Conservation (phyloP, 805 yeast species). For the Metschnikowia lochheadii region DNA sequence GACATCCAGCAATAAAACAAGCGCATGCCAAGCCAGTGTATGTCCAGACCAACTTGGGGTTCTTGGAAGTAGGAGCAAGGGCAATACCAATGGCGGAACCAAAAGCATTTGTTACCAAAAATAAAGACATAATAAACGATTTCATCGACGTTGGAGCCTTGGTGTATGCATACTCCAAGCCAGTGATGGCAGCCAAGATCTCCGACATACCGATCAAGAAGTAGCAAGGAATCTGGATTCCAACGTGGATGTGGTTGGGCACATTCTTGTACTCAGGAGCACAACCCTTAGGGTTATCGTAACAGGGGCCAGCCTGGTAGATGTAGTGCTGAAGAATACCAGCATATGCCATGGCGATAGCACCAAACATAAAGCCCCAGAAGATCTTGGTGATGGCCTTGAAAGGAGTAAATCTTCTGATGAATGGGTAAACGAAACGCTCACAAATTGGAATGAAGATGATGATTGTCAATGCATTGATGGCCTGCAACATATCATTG, state of each 20-base stretch:
- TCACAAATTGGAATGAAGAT: conserved; percentile 14
- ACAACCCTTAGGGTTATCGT: conserved; percentile 9
- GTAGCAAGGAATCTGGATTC: conserved; percentile 12
- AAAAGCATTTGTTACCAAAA: conserved; percentile 64
- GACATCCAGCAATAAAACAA: conserved; percentile 53
- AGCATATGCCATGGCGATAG: conserved; percentile 13
- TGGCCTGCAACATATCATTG: conserved; percentile 14
- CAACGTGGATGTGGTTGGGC: conserved; percentile 11
- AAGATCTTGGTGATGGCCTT: conserved; percentile 15
- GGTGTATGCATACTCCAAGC: conserved; percentile 17
- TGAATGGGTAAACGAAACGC: conserved; percentile 11
- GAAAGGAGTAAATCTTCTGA: conserved; percentile 14
- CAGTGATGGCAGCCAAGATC: conserved; percentile 15
- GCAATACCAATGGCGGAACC: conserved; percentile 77
- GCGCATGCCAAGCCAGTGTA: conserved; percentile 59
- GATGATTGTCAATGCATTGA: conserved; percentile 12
- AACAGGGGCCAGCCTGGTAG: conserved; percentile 14
- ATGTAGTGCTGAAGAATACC: conserved; percentile 14
- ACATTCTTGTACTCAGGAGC: conserved; percentile 8
- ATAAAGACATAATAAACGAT: conserved; percentile 30
- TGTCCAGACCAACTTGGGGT: conserved; percentile 69
- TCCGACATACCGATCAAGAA: conserved; percentile 10
- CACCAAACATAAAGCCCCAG: conserved; percentile 13
- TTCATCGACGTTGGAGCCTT: conserved; percentile 17
- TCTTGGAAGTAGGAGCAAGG: conserved; percentile 45